Percentiles rank a stretch among this genome's conserved stretches.
These are phyloP conservation scores for Pythium inflatum DNA, from an alignment of 352 stramenopile species.

Conservation along the genomic window DNA sequence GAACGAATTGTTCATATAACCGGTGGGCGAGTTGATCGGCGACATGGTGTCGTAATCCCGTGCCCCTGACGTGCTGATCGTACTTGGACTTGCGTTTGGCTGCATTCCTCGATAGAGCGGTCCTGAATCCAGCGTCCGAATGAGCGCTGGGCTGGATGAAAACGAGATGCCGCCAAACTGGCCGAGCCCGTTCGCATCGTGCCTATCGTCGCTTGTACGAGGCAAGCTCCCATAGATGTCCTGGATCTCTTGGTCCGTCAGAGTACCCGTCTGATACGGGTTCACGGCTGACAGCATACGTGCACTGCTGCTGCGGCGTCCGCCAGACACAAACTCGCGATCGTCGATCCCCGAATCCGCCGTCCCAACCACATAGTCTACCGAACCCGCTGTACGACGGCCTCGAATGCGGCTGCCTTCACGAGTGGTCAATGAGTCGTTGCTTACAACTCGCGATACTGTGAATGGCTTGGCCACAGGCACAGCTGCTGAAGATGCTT, in stretches of 20 bases:
- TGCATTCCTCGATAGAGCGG: slow-evolving; percentile 42
- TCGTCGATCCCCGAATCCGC: background rate
- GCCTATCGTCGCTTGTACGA: slow-evolving; percentile 35
- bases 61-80: background rate
- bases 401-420: slow-evolving; percentile 1
- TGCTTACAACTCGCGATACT: slow-evolving; percentile 4
- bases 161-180: slow-evolving; percentile 37
- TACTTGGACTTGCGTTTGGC: background rate
- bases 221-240: slow-evolving; percentile 38
- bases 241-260: slow-evolving; percentile 50
- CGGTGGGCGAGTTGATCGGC: slow-evolving; percentile 41
- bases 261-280: slow-evolving; percentile 37
- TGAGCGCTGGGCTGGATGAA: slow-evolving; percentile 39
- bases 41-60: slow-evolving; percentile 55
- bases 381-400: background rate
- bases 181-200: slow-evolving; percentile 38
- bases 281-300: slow-evolving; percentile 30
- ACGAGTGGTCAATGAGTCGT: background rate
- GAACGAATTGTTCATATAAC: slow-evolving; percentile 36
- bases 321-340: background rate
- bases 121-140: slow-evolving; percentile 40
- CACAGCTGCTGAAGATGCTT: background rate
- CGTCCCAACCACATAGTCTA: background rate
- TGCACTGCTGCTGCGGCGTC: background rate
- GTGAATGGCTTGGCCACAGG: background rate